Percentiles rank a stretch among this genome's conserved stretches.
These are phyloP conservation scores for Neocucurbitaria cava DNA, from an alignment of 2,329 filamentous ascomycete genomes.

Conservation along the genomic window DNA sequence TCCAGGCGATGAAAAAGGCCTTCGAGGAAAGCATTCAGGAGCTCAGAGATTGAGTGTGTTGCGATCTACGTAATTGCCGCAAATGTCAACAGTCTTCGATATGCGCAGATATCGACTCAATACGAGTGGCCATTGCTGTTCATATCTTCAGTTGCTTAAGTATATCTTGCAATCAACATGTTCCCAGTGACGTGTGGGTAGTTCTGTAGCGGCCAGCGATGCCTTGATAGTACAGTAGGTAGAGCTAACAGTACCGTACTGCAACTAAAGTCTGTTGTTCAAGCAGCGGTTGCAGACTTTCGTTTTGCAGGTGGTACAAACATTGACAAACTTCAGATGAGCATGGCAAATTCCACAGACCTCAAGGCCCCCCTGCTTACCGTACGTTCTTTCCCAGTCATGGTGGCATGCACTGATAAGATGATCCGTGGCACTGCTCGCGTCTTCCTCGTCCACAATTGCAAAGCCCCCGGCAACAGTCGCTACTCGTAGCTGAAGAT, in stretches of 20 bases:
- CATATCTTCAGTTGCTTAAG: too few species aligned
- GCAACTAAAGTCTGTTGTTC: background rate
- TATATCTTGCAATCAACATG: too few species aligned
- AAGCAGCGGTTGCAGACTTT: conserved; percentile 1
- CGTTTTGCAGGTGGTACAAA: background rate
- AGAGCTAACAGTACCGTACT: too few species aligned
- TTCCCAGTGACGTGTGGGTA: too few species aligned
- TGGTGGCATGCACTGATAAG: background rate
- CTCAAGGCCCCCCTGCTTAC: background rate
- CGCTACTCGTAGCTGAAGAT: conserved; percentile 17
- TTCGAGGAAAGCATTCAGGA: conserved; percentile 10
- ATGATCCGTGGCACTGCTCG: background rate
- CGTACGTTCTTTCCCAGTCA: background rate
- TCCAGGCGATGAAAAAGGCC: conserved; percentile 1
- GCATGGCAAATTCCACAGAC: background rate
- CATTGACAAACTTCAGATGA: background rate
- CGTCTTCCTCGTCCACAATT: conserved; percentile 8
- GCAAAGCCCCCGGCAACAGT: conserved; percentile 19
- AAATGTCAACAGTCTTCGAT: too few species aligned
- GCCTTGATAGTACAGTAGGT: too few species aligned
- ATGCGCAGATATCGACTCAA: too few species aligned
- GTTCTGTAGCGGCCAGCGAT: too few species aligned
- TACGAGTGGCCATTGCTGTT: too few species aligned
- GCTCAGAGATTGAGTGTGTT: conserved; percentile 4
- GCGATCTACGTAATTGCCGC: too few species aligned